Percentiles rank a stretch among this genome's conserved stretches.
Conservation (phyloP, 768 basidiomycete genomes). For the Pleurotus sapidus region DNA sequence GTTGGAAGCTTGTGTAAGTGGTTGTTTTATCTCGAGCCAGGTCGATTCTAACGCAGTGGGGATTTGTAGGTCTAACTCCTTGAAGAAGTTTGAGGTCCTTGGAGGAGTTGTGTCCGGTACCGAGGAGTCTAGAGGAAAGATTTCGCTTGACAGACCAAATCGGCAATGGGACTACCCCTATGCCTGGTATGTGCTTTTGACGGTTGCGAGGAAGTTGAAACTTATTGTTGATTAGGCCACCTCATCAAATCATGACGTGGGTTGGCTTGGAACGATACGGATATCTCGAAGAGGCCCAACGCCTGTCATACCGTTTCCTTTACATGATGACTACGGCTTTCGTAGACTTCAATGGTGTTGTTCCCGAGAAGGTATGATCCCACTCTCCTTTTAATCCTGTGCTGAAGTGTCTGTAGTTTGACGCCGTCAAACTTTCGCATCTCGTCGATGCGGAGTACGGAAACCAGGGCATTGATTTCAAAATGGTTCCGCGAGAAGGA, state of each 20-base stretch:
- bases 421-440: constrained; percentile 93
- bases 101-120: constrained; percentile 96
- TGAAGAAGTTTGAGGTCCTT: constrained; percentile 95
- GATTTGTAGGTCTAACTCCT: constrained; percentile 49
- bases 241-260: constrained; percentile 99
- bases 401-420: constrained; percentile 55
- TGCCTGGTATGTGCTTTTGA: constrained; percentile 31
- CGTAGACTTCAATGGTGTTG: constrained; percentile 97
- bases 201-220: constrained; percentile 12
- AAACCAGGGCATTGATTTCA: constrained; percentile 96
- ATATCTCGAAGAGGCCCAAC: constrained; percentile 88
- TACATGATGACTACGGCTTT: constrained; percentile 98
- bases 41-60: too few relatives aligned
- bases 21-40: too few relatives aligned
- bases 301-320: constrained; percentile 93
- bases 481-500: constrained; percentile 94
- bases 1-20: constrained; percentile 75
- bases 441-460: constrained; percentile 97
- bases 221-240: constrained; percentile 55
- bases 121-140: constrained; percentile 93
- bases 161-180: constrained; percentile 99
- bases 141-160: constrained; percentile 94
- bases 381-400: background rate
- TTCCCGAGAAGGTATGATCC: constrained; percentile 85
- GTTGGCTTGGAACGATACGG: constrained; percentile 96